phyloP scores from a whole-genome alignment of 306 rosid genomes.

The barrel medic (Medicago truncatula) region MtrunA17r5.0-ANR NC_053042.1:12792501-12793000 shows the following conservation, averaged over 20 bases:
- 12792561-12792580: background rate
- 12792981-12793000: too few species aligned
- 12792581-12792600: background rate
- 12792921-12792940: too few species aligned
- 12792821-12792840: slow-evolving; percentile 5
- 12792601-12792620: background rate
- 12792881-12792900: background rate
- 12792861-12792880: background rate
- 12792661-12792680: background rate
- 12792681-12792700: slow-evolving; percentile 15
- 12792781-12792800: background rate
- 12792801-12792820: slow-evolving; percentile 5
- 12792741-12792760: background rate
- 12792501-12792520: background rate
- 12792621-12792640: slow-evolving; percentile 1
- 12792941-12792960: too few species aligned
- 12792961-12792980: too few species aligned
- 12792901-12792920: too few species aligned
- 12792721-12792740: too few species aligned
- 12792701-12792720: background rate
- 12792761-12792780: slow-evolving; percentile 5
- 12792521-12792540: background rate
- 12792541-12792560: slow-evolving; percentile 8
- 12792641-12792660: slow-evolving; percentile 8
- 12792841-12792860: slow-evolving; percentile 10